Base-by-base conservation (phyloP, 345 rosid species). In the Melaleuca quinquenervia region DNA sequence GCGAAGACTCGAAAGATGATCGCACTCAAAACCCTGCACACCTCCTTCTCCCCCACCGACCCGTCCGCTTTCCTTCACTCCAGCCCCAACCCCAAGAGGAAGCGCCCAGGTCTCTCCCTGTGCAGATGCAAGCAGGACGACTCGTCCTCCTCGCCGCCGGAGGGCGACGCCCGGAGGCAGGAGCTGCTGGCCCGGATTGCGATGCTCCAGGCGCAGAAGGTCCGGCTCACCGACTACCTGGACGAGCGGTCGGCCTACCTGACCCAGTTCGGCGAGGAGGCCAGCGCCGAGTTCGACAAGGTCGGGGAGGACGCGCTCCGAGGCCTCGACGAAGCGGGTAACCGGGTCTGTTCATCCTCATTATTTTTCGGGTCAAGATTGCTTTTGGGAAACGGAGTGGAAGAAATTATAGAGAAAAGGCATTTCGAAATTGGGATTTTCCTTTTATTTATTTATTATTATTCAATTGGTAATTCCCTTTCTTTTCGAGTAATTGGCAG, bases 231-330 rank as follows among this genome's bases (percentile, higher is more conserved):
- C 0, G 98, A 93, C 83, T 97, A 93, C 86, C 86, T 97, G 74
- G 99, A 97, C 55, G 96, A 96, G 86, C 87, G 91, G 84, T 91
- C 99, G n/a, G 92, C 89, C 82, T 93, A 94, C 90, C 92, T 97
- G 84, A 93, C 96, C 85, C 91, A 95, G 76, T 95, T 94, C 85
- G 98, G 95, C 8, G 98, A 97, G 91, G 97, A 97, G 90, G 97
- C 98, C 85, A 90, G 87, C 82, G 94, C 94, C 0, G 96, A 95
- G 93, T 92, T 96, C 52, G 98, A 95, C 84, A 92, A 96, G 85
- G 89, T 97, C 87, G 98, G 98, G 84, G 98, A 96, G 90, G 99
- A 94, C 80, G 99, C 98, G 50, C 94, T 97, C 90, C 94, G 89
- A 88, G 98, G 88, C 83, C 96, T 97, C 55, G 96, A 96, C n/a